Base-by-base conservation (phyloP, 768 basidiomycete species). In the Leccinum subtestaceum region DNA sequence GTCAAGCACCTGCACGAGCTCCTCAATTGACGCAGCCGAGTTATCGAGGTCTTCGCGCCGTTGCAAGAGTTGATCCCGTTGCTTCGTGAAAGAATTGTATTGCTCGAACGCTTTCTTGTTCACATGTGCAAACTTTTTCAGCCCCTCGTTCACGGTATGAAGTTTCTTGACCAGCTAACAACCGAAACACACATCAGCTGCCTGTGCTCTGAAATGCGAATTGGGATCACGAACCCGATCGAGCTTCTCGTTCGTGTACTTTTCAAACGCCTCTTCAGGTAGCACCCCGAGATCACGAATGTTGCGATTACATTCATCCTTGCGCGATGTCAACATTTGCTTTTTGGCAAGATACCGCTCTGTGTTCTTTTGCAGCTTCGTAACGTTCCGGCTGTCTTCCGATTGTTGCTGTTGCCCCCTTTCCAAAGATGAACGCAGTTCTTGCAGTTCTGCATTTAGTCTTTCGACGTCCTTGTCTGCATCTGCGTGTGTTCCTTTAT, bases 91-190 rank as follows among this genome's bases (percentile, higher is more conserved):
- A 70, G 93, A 95, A 72, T 84, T 92, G 78, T 97, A 98, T 72
- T 98, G 96, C 72, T 99, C 97, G 70, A 96, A 96, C 1, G 96
- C 97, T 70, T 98, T 98, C 81, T 99, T 99, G 80, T 99, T 99
- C 61, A 98, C 96, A 70, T 98, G 95, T 0, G 94, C 92, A 67
- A 95, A 99, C 72, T 95, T 96, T 73, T 97, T 96, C 65, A 99
- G 78, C 27, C 86, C 84, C 68, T 98, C 95, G 68, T 98, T 97
- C 61, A 95, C 88, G 13, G 82, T 80, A 64, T 96, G 95, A n/a
- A 99, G 80, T 63, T 90, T 90, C 76, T 94, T 96, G 67, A 95
- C 85, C 48, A 99, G 81, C 96, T 99, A 66, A 19, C 60, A 17
- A 60, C 17, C 43, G 32, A 5, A 53, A 11, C 48, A 9, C 15